These are phyloP conservation scores for Syzygium aqueum DNA, from an alignment of 345 rosid genomes.

Conservation along the genomic window DNA sequence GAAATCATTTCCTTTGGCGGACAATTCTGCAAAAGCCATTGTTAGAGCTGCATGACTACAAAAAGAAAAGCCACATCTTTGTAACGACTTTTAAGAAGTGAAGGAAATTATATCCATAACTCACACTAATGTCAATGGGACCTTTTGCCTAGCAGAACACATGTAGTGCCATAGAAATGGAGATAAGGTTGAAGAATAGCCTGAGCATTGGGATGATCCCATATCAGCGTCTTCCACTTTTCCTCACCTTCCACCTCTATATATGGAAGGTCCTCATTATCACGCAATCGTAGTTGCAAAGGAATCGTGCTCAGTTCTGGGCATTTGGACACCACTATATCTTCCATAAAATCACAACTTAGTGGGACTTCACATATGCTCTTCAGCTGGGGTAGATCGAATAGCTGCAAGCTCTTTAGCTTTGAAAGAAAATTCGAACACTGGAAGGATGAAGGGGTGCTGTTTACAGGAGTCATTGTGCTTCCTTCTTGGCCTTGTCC, in stretches of 20 bases:
- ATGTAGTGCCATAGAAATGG: not conserved
- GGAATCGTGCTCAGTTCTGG: not conserved
- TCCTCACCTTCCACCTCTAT: not conserved
- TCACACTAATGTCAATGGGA: no score
- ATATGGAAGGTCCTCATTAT: not conserved
- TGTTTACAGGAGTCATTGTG: not conserved
- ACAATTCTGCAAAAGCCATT: constrained; percentile 1
- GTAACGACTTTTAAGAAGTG: not conserved
- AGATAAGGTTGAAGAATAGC: not conserved
- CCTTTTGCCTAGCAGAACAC: no score
- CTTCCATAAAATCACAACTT: not conserved
- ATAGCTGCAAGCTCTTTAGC: fast-evolving
- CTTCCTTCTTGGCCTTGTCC: not conserved
- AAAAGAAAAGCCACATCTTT: not conserved
- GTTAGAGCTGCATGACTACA: not conserved
- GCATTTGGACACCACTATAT: fast-evolving
- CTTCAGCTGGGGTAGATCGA: fast-evolving
- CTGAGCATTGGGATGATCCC: not conserved
- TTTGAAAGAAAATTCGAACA: not conserved
- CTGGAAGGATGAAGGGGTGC: not conserved
- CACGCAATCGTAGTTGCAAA: not conserved
- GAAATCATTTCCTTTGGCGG: constrained; percentile 61
- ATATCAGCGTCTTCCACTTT: not conserved
- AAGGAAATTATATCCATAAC: not conserved
- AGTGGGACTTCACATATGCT: not conserved